Evolutionary conservation across 1,284 basidiomycete species (phyloP), one percentile per base, ranked within the genome.

Genomic region (Meripilus lineatus): DNA sequence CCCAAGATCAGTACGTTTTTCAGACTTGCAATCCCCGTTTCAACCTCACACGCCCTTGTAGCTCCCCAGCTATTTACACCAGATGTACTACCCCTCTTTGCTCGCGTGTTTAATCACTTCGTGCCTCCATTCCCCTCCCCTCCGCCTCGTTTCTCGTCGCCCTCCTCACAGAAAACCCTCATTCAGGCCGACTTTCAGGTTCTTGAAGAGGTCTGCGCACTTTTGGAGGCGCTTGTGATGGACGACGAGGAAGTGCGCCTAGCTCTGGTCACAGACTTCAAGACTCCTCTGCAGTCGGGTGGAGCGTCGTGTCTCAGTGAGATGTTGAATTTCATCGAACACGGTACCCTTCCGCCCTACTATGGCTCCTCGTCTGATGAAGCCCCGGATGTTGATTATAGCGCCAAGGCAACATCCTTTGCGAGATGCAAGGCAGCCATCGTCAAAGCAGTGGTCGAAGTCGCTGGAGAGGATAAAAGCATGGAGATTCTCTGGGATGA

Each of bases 371-470:
- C 32, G 10, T 11, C 18, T 11, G 18, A 8, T 11, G 10, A 13
- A 4, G 6, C 30, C 21, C 30, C 28, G 7, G 45, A 57, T 5
- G 45, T 52, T 1, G 69, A 72, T 40, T 56, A 55, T 10, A 50
- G 54, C 18, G 59, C 65, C 28, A 82, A 78, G 63, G 74, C 83
- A 55, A 89, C 89, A 57, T 71, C 74, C 0, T 84, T 95, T 46
- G 79, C 83, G 47, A 74, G 81, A 22, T 88, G 87, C 63, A 97
- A 95, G 68, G 87, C 83, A 1, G 85, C 84, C 0, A 68, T 91
- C 3, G 82, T 93, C 54, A 89, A 90, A 54, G 79, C 84, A 1
- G 74, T 96, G 14, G 90, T 97, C 11, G 89, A 89, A 51, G 75
- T 89, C 18, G 79, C 87, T 3, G 89, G 88, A 22, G 88, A 93